Conservation (phyloP, 2,329 filamentous ascomycete genomes). For the Fusarium poae region DNA sequence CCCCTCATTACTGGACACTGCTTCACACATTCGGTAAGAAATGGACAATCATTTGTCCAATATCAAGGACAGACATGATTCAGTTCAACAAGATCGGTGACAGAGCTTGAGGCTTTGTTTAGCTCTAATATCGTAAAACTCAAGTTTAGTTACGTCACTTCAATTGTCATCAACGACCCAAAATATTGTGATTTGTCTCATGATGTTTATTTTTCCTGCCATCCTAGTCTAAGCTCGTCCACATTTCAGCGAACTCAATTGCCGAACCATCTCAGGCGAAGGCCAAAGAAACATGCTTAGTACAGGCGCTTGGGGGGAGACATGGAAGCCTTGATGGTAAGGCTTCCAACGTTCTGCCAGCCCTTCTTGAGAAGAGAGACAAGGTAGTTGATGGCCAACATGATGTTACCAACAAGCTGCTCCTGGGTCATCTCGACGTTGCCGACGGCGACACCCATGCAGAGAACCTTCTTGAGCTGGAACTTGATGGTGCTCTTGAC, state of each 20-base stretch:
- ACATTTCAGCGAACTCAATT: conserved; percentile 38
- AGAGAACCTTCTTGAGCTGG: conserved; percentile 99
- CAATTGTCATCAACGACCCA: neutral
- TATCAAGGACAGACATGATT: neutral
- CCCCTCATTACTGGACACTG: neutral
- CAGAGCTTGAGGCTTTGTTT: neutral
- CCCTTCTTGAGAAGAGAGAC: conserved; percentile 99
- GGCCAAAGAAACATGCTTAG: conserved; percentile 66
- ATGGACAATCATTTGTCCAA: neutral
- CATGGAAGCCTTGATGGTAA: conserved; percentile 99
- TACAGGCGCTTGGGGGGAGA: conserved; percentile 98
- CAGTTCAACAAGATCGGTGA: neutral
- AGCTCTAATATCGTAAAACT: neutral
- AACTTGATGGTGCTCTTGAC: conserved; percentile 99
- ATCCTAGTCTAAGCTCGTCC: conserved; percentile 38
- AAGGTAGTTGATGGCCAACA: conserved; percentile 99
- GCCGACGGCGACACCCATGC: conserved; percentile 99
- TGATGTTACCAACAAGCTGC: conserved; percentile 97
- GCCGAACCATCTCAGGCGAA: conserved; percentile 42
- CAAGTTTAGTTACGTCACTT: neutral
- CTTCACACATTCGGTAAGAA: neutral
- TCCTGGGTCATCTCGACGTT: conserved; percentile 98
- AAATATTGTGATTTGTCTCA: conserved; percentile 22
- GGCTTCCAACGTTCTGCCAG: conserved; percentile 99
- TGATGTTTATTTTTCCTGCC: conserved; percentile 40